These are phyloP conservation scores for Trypanosoma vivax DNA, from an alignment of 208 protist species.

Conservation along the genomic window DNA sequence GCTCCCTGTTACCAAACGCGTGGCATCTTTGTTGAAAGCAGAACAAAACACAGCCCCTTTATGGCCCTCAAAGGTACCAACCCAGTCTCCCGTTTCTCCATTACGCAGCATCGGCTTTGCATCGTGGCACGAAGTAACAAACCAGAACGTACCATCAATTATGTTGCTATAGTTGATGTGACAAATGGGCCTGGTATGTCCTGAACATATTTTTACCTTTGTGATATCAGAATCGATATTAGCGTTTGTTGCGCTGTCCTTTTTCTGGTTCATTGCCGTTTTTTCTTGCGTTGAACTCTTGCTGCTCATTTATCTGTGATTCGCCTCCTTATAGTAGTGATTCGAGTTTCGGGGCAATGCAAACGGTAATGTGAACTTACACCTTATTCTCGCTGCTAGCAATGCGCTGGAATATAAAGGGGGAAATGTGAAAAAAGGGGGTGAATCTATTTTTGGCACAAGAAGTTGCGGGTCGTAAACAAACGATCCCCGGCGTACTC, in stretches of 20 bases:
- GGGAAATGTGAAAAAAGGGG: too few species aligned
- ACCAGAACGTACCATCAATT: constrained; percentile 87
- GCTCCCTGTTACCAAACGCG: constrained; percentile 84
- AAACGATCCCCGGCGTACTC: too few species aligned
- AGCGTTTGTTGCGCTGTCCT: neutral
- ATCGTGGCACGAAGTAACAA: constrained; percentile 89
- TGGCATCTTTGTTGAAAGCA: constrained; percentile 80
- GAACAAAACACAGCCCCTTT: constrained; percentile 93
- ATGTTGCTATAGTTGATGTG: constrained; percentile 91
- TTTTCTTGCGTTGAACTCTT: constrained; percentile 66
- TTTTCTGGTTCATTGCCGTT: constrained; percentile 10
- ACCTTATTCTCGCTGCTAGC: neutral
- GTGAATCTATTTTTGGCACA: too few species aligned
- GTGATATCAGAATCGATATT: constrained; percentile 16
- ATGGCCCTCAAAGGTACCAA: constrained; percentile 94
- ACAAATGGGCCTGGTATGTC: constrained; percentile 85
- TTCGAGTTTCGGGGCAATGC: too few species aligned
- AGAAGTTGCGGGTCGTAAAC: too few species aligned
- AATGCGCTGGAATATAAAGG: too few species aligned
- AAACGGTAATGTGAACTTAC: neutral
- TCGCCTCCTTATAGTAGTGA: neutral
- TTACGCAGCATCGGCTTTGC: constrained; percentile 92
- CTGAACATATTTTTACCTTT: constrained; percentile 90
- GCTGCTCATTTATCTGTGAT: constrained; percentile 17
- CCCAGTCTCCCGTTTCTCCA: constrained; percentile 93